A percentile compares a stretch with the other conserved stretches of the same genome.
Evolutionary conservation across 1,139 yeast genomes (phyloP).

Genomic region (Yamadazyma atmosphaerica): DNA sequence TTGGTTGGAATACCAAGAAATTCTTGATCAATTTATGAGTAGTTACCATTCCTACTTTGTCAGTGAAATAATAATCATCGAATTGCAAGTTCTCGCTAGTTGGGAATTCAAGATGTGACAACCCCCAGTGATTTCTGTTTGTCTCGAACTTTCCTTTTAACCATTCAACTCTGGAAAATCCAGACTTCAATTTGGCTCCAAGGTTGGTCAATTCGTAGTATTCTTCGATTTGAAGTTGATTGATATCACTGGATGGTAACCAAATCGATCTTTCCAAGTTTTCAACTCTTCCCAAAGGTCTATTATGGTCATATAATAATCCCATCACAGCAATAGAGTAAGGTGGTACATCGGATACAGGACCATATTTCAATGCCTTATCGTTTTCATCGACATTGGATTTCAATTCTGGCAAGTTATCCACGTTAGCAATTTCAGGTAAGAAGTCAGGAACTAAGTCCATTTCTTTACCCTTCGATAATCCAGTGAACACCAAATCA

Average conservation of each 20-base stretch:
- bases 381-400: constrained; percentile 33
- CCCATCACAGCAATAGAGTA: constrained; percentile 50
- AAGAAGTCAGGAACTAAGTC: constrained; percentile 22
- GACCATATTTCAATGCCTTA: constrained; percentile 55
- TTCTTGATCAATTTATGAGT: constrained; percentile 58
- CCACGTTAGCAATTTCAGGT: constrained; percentile 16
- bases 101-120: constrained; percentile 58
- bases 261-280: constrained; percentile 74
- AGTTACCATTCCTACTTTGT: constrained; percentile 92
- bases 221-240: constrained; percentile 64
- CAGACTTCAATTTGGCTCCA: constrained; percentile 67
- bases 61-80: constrained; percentile 74
- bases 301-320: constrained; percentile 63
- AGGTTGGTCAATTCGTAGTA: constrained; percentile 76
- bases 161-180: constrained; percentile 81
- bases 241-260: constrained; percentile 50
- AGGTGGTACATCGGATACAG: constrained; percentile 45
- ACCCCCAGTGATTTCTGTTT: constrained; percentile 45
- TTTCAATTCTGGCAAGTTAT: constrained; percentile 25
- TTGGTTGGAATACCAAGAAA: constrained; percentile 68
- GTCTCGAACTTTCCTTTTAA: constrained; percentile 52
- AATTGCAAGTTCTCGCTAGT: constrained; percentile 40
- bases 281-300: constrained; percentile 63
- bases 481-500: constrained; percentile 51
- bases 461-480: constrained; percentile 48